phyloP scores from a whole-genome alignment of 306 rosid species.

The Acacia confusa region DNA sequence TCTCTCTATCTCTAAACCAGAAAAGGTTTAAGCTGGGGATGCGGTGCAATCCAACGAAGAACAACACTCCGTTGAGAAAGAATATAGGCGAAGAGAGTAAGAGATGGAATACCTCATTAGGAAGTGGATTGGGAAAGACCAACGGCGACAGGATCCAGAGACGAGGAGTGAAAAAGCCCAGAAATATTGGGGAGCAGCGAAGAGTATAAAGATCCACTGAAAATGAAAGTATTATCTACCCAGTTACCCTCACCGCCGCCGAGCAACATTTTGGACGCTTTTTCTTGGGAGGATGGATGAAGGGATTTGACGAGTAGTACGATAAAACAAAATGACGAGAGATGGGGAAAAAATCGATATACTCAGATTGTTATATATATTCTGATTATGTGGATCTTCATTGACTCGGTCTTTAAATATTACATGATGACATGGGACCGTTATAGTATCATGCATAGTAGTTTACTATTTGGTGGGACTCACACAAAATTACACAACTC shows the following conservation, averaged over 20 bases:
- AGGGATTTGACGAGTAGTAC: neutral
- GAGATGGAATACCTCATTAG: constrained; percentile 10
- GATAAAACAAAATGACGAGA: neutral
- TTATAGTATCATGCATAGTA: no score
- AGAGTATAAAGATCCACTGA: neutral
- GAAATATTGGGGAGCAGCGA: neutral
- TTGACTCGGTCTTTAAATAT: no score
- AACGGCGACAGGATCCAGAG: neutral
- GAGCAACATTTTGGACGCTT: neutral
- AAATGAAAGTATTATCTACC: neutral
- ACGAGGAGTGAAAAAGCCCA: neutral
- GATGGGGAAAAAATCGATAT: neutral
- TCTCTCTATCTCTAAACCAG: neutral
- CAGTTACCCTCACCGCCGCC: neutral
- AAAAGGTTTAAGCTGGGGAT: neutral
- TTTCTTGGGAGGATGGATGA: neutral
- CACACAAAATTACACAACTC: no score
- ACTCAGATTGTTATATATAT: no score
- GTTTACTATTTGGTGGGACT: no score
- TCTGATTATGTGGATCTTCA: no score
- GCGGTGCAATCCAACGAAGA: neutral
- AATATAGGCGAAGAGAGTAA: neutral
- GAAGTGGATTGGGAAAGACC: neutral
- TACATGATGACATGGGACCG: no score
- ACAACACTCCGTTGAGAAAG: neutral